Evolutionary conservation across 129 eudicot species (phyloP).

Genomic region (Daucus carota): DNA sequence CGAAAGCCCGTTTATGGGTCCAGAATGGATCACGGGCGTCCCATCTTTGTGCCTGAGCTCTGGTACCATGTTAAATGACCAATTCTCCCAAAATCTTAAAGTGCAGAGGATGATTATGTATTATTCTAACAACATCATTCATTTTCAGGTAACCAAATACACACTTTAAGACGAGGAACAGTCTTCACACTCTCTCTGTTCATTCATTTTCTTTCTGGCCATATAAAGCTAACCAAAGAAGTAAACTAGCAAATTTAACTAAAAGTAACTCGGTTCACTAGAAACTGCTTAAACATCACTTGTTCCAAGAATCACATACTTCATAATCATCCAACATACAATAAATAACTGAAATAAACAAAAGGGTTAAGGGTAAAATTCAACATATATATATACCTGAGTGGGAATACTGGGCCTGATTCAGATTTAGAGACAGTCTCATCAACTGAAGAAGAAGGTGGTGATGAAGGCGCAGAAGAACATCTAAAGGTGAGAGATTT

Average conservation of each 20-base stretch:
- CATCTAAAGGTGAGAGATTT: neutral
- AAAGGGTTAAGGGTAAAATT: neutral
- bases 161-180: neutral
- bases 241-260: neutral
- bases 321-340: neutral
- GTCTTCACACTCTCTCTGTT: neutral
- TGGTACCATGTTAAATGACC: too few relatives aligned
- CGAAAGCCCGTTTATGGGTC: too few relatives aligned
- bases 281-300: neutral
- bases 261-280: neutral
- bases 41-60: too few relatives aligned
- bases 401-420: slow-evolving; percentile 10
- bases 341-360: neutral
- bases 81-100: too few relatives aligned
- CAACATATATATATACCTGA: slow-evolving; percentile 7
- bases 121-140: too few relatives aligned
- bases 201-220: neutral
- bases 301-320: neutral
- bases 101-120: too few relatives aligned
- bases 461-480: slow-evolving; percentile 14
- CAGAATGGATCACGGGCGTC: too few relatives aligned
- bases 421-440: neutral
- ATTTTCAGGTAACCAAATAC: too few relatives aligned
- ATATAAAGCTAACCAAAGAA: neutral
- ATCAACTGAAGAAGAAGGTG: slow-evolving; percentile 21